Evolutionary conservation across 768 basidiomycete genomes (phyloP).

Genomic region (Leccinum subgranulosum): DNA sequence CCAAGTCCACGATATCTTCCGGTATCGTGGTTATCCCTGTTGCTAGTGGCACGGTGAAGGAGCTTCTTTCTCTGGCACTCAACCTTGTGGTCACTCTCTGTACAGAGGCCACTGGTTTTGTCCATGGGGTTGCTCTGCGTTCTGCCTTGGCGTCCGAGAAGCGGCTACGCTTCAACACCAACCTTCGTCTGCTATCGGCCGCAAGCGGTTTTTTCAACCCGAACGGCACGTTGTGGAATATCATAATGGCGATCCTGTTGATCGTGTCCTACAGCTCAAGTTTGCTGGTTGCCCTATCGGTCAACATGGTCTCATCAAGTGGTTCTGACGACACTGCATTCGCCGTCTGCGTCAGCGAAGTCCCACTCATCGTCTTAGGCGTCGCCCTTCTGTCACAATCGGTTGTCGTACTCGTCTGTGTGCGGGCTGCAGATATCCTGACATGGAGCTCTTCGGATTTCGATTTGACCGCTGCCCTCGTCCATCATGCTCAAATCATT

Average conservation of each 20-base stretch:
- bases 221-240: slow-evolving; percentile 22
- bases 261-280: slow-evolving; percentile 29
- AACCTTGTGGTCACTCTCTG: slow-evolving; percentile 27
- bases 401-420: slow-evolving; percentile 21
- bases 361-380: slow-evolving; percentile 30
- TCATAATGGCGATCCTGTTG: slow-evolving; percentile 27
- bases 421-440: slow-evolving; percentile 20
- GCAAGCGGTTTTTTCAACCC: slow-evolving; percentile 15
- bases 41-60: slow-evolving; percentile 7
- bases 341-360: slow-evolving; percentile 20
- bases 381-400: slow-evolving; percentile 22
- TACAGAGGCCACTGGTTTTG: slow-evolving; percentile 29
- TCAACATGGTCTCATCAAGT: slow-evolving; percentile 17
- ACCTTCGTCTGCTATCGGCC: slow-evolving; percentile 29
- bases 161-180: slow-evolving; percentile 27
- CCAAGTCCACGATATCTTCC: slow-evolving; percentile 21
- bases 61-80: slow-evolving; percentile 21
- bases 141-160: slow-evolving; percentile 25
- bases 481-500: slow-evolving; percentile 24
- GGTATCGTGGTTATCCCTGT: slow-evolving; percentile 23
- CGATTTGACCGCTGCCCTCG: slow-evolving; percentile 29
- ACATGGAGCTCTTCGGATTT: slow-evolving; percentile 35
- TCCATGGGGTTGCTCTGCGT: slow-evolving; percentile 27
- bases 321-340: neutral
- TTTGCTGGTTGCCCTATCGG: slow-evolving; percentile 19